Evolutionary conservation across 306 rosid species (phyloP).

Genomic region (Citrullus amarus): DNA sequence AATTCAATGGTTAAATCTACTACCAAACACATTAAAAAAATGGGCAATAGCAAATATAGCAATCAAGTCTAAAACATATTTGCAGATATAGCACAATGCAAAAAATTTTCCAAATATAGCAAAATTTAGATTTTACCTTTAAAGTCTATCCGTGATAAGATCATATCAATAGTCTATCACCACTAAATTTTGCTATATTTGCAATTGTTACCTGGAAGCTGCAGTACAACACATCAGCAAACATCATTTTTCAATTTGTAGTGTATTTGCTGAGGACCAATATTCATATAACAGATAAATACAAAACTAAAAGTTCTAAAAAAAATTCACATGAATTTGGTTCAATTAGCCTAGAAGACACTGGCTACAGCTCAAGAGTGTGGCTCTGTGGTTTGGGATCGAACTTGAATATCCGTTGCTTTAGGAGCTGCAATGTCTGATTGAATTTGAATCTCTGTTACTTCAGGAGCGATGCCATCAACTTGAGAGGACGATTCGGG

Average conservation of each 20-base stretch:
- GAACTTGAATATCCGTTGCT: background rate
- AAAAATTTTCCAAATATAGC: no score
- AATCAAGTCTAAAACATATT: no score
- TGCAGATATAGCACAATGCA: no score
- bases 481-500: constrained; percentile 16
- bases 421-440: background rate
- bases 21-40: no score
- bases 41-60: no score
- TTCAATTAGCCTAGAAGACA: background rate
- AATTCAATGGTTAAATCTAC: no score
- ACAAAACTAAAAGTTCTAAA: background rate
- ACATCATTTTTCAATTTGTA: background rate
- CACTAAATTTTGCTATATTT: no score
- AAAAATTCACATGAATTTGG: background rate
- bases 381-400: background rate
- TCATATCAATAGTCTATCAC: no score
- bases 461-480: background rate
- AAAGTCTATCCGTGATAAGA: no score
- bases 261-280: background rate
- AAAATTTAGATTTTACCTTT: no score
- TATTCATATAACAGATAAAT: background rate
- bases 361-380: background rate
- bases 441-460: constrained; percentile 2
- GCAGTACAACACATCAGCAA: background rate
- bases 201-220: no score